A percentile compares a stretch with the other conserved stretches of the same genome.
phyloP scores from a whole-genome alignment of 2,329 filamentous ascomycete genomes.

The Epicoccum sorghinum region DNA sequence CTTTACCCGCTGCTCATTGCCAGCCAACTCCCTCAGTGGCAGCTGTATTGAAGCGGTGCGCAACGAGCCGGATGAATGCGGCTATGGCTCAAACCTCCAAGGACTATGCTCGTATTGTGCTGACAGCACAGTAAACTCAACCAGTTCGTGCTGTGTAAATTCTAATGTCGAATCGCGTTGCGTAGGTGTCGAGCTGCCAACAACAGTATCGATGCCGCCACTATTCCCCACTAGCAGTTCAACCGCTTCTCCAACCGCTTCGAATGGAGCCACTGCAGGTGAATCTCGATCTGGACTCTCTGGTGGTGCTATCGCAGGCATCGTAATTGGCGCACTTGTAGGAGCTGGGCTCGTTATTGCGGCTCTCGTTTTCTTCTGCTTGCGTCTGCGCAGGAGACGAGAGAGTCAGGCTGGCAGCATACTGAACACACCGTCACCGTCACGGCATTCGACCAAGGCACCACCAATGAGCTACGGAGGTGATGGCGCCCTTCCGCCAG shows the following conservation, averaged over 20 bases:
- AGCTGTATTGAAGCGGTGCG: slow-evolving; percentile 75
- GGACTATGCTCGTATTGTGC: slow-evolving; percentile 89
- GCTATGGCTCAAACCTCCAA: slow-evolving; percentile 72
- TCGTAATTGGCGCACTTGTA: slow-evolving; percentile 80
- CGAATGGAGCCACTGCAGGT: slow-evolving; percentile 38
- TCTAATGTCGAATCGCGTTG: slow-evolving; percentile 78
- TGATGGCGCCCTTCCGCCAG: slow-evolving; percentile 44
- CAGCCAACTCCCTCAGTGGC: slow-evolving; percentile 76
- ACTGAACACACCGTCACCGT: slow-evolving; percentile 88
- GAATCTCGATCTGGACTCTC: slow-evolving; percentile 62
- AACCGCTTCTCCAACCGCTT: slow-evolving; percentile 57
- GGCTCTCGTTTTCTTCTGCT: slow-evolving; percentile 65
- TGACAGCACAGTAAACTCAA: slow-evolving; percentile 83
- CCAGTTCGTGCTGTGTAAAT: slow-evolving; percentile 92
- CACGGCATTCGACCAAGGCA: slow-evolving; percentile 37
- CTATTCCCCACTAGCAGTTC: slow-evolving; percentile 65
- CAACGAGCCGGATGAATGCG: slow-evolving; percentile 89
- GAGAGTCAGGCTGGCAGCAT: slow-evolving; percentile 72
- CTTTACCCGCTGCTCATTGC: slow-evolving; percentile 86
- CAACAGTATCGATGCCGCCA: slow-evolving; percentile 65
- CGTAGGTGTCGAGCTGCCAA: slow-evolving; percentile 76
- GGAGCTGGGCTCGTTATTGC: slow-evolving; percentile 73
- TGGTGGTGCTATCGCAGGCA: slow-evolving; percentile 88
- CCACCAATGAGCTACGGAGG: slow-evolving; percentile 51
- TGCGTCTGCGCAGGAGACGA: slow-evolving; percentile 61